phyloP scores from a whole-genome alignment of 331 rosid species.

The Prunus yedoensis region DNA sequence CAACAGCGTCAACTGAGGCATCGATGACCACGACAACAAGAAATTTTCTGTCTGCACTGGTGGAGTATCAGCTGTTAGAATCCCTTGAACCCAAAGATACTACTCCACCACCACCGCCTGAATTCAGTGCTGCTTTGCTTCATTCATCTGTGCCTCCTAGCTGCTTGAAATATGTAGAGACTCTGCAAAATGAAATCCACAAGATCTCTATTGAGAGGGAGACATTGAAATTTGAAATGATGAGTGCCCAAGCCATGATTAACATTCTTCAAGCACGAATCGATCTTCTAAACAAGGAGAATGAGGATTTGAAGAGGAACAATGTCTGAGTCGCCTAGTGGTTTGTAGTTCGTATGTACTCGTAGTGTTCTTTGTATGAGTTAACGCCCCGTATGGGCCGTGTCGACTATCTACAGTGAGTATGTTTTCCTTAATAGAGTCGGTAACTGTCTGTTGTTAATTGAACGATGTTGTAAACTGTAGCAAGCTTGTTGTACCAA shows the following conservation, averaged over 20 bases:
- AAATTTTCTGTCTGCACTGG: conserved; percentile 82
- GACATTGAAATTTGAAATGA: conserved; percentile 76
- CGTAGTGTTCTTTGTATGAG: conserved; percentile 26
- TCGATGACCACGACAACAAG: conserved; percentile 41
- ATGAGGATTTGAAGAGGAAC: conserved; percentile 55
- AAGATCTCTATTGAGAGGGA: conserved; percentile 72
- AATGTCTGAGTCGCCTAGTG: conserved; percentile 18
- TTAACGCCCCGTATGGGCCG: conserved; percentile 30
- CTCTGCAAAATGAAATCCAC: conserved; percentile 67
- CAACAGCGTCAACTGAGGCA: conserved; percentile 46
- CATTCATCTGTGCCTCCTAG: conserved; percentile 63
- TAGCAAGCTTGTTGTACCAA: conserved; percentile 9
- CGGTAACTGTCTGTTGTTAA: conserved; percentile 31
- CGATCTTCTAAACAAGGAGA: conserved; percentile 66
- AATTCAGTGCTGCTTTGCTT: conserved; percentile 37
- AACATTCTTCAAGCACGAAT: conserved; percentile 75
- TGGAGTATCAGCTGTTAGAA: conserved; percentile 79
- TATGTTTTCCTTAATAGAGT: conserved; percentile 29
- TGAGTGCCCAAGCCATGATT: conserved; percentile 84
- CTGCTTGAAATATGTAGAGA: conserved; percentile 62
- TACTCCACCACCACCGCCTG: conserved; percentile 37
- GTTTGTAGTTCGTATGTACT: conserved; percentile 3
- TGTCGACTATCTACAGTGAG: conserved; percentile 1
- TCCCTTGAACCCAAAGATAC: conserved; percentile 71
- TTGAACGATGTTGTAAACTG: conserved; percentile 24